phyloP scores from a whole-genome alignment of 352 stramenopile species.

The Globisporangium recalcitrans region DNA sequence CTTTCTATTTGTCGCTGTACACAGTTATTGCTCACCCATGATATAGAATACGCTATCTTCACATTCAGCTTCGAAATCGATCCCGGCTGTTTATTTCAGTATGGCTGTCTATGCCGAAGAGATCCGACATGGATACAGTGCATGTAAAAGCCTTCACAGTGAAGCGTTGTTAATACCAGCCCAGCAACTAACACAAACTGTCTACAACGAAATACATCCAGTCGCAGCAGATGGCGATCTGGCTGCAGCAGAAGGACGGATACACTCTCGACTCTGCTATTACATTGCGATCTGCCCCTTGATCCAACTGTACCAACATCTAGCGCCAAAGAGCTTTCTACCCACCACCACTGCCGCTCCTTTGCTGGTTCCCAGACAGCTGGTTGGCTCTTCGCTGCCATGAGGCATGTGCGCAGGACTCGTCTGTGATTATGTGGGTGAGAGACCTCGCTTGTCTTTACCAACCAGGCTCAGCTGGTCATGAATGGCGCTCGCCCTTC shows the following conservation, averaged over 20 bases:
- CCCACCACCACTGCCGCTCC: not conserved
- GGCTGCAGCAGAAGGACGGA: not conserved
- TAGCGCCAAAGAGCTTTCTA: not conserved
- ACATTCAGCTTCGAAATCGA: no score
- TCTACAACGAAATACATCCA: constrained; percentile 1
- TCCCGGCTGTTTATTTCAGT: not conserved
- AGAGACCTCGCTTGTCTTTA: not conserved
- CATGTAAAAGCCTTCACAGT: not conserved
- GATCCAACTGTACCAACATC: not conserved
- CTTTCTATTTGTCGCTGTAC: not conserved
- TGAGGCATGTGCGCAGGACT: not conserved
- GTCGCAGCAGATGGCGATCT: not conserved
- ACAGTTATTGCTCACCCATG: not conserved
- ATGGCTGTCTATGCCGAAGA: not conserved
- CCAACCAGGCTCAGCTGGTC: not conserved
- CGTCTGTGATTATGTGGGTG: not conserved
- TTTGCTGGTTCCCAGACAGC: not conserved
- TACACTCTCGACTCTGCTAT: not conserved
- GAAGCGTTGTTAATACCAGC: not conserved
- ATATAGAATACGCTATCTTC: no score
- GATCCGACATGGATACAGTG: not conserved
- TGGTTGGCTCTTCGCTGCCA: not conserved
- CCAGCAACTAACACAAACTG: no score
- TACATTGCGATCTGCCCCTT: not conserved
- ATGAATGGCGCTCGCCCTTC: not conserved